A percentile compares a stretch with the other conserved stretches of the same genome.
Conservation (phyloP, 768 basidiomycete species). For the Collybia sordida region DNA sequence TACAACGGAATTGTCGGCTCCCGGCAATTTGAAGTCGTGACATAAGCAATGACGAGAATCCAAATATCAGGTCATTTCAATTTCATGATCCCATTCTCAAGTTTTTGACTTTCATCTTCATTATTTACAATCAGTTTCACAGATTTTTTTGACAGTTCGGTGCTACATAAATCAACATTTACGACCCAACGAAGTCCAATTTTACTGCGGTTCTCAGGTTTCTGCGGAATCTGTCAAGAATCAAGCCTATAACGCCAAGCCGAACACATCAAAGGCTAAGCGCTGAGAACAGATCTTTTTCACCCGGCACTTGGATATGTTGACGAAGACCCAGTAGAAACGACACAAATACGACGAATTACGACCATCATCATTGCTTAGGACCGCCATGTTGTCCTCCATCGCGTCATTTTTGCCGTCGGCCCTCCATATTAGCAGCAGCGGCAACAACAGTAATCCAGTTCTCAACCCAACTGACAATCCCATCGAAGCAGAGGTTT, state of each 20-base stretch:
- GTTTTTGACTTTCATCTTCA: background rate
- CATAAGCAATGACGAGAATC: constrained; percentile 14
- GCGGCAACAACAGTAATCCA: constrained; percentile 4
- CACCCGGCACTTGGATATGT: constrained; percentile 2
- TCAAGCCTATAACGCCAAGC: constrained; percentile 4
- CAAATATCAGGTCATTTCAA: background rate
- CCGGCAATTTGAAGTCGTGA: background rate
- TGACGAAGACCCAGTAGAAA: background rate
- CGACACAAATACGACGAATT: background rate
- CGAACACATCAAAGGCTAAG: constrained; percentile 9
- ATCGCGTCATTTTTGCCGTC: constrained; percentile 20
- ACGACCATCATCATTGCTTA: background rate
- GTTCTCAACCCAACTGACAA: constrained; percentile 11
- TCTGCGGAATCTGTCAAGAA: constrained; percentile 1
- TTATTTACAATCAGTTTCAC: background rate
- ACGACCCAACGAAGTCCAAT: no score
- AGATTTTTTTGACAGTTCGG: no score
- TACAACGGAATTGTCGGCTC: no score
- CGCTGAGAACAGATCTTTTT: constrained; percentile 2
- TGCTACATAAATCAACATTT: no score
- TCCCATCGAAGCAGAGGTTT: constrained; percentile 18
- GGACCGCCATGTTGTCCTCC: constrained; percentile 17
- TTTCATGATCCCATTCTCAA: background rate
- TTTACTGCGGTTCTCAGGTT: background rate
- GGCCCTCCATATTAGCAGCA: constrained; percentile 9